A percentile compares a stretch with the other conserved stretches of the same genome.
These are phyloP conservation scores for Exophiala sideris DNA, from an alignment of 2,329 filamentous ascomycete species.

Conservation along the genomic window DNA sequence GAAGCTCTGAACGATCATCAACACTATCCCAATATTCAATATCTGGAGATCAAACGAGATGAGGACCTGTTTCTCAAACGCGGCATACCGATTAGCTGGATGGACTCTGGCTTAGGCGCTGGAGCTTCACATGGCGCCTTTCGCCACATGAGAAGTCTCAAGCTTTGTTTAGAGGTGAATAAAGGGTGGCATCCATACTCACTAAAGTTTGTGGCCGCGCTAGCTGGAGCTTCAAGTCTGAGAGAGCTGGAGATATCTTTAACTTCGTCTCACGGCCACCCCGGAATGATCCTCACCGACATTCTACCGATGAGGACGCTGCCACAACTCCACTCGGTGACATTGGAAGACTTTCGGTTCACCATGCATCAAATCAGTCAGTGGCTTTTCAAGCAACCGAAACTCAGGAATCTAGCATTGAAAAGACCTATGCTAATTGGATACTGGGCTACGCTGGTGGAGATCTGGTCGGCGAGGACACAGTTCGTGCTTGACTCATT, in stretches of 20 bases:
- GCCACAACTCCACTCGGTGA: conserved; percentile 2
- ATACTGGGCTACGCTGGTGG: conserved; percentile 1
- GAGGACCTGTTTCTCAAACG: not conserved
- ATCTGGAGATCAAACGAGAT: conserved; percentile 6
- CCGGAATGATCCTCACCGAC: not conserved
- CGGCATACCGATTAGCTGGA: not conserved
- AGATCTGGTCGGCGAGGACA: not conserved
- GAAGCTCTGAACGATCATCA: not conserved
- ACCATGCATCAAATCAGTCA: not conserved
- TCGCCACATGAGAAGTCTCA: conserved; percentile 4
- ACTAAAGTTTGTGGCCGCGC: not conserved
- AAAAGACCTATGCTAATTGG: conserved; percentile 1
- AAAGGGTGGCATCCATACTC: not conserved
- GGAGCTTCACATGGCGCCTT: not conserved
- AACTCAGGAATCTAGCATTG: conserved; percentile 6
- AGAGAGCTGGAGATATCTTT: conserved; percentile 6
- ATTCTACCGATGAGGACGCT: not conserved
- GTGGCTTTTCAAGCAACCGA: conserved; percentile 13
- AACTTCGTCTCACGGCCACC: too few relatives aligned
- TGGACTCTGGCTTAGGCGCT: not conserved
- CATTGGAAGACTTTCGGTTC: conserved; percentile 4
- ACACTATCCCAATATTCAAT: conserved; percentile 1
- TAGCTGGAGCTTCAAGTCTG: conserved; percentile 3
- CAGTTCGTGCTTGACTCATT: conserved; percentile 7
- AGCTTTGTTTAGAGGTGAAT: conserved; percentile 8